phyloP scores from a whole-genome alignment of 441 rosid species.

The Jatropha podagrica region DNA sequence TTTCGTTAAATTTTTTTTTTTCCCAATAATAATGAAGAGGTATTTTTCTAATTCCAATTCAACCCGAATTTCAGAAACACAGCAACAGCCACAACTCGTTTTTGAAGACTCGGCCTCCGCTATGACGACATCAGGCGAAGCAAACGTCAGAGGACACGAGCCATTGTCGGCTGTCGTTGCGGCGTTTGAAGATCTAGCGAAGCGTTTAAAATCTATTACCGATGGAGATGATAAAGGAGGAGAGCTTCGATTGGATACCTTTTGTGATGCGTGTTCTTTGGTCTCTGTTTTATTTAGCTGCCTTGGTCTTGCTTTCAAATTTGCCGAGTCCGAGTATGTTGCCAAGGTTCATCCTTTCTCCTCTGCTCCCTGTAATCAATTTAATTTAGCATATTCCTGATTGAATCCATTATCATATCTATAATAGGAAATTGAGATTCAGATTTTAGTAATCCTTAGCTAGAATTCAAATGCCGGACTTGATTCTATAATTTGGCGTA shows the following conservation, averaged over 20 bases:
- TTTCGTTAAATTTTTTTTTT: background rate
- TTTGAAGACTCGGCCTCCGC: slow-evolving; percentile 30
- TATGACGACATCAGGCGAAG: slow-evolving; percentile 13
- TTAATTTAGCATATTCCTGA: background rate
- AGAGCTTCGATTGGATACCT: slow-evolving; percentile 55
- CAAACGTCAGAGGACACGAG: slow-evolving; percentile 20
- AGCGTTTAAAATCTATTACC: slow-evolving; percentile 27
- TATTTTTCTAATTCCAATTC: slow-evolving; percentile 10
- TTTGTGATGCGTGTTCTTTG: slow-evolving; percentile 69
- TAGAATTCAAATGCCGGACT: background rate
- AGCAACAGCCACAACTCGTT: slow-evolving; percentile 10
- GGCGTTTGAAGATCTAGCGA: slow-evolving; percentile 67
- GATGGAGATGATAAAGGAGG: slow-evolving; percentile 5
- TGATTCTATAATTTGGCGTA: background rate
- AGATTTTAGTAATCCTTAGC: too few relatives aligned
- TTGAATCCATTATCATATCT: too few relatives aligned
- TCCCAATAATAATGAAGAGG: slow-evolving; percentile 8
- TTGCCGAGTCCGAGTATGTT: slow-evolving; percentile 81
- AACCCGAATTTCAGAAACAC: background rate
- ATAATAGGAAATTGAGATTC: too few relatives aligned
- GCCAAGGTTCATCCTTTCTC: slow-evolving; percentile 50
- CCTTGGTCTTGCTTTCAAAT: slow-evolving; percentile 91
- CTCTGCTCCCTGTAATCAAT: background rate
- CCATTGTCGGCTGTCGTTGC: slow-evolving; percentile 58
- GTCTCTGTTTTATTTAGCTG: slow-evolving; percentile 74